phyloP scores from a whole-genome alignment of 805 yeast species.

The Zygotorulaspora danielsina region DNA sequence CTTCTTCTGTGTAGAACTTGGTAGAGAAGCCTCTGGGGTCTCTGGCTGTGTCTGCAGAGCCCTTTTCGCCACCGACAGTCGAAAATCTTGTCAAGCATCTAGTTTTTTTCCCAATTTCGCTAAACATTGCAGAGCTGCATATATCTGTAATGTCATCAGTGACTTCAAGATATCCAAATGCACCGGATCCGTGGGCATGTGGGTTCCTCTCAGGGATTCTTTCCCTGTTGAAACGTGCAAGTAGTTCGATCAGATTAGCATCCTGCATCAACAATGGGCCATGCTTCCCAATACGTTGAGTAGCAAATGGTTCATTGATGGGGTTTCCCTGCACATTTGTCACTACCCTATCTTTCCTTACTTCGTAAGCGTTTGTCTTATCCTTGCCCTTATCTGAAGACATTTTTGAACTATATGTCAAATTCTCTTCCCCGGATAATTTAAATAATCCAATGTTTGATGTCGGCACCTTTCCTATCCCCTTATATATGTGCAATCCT shows the following conservation, averaged over 20 bases:
- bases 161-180: slow-evolving; percentile 80
- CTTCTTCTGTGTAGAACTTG: slow-evolving; percentile 64
- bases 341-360: slow-evolving; percentile 45
- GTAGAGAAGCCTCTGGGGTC: slow-evolving; percentile 69
- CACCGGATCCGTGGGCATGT: slow-evolving; percentile 92
- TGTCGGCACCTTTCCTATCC: too few species aligned
- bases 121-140: slow-evolving; percentile 65
- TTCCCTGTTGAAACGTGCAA: slow-evolving; percentile 87
- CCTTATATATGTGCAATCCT: too few species aligned
- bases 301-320: slow-evolving; percentile 69
- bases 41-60: slow-evolving; percentile 61
- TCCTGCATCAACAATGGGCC: slow-evolving; percentile 84
- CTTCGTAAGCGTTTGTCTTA: slow-evolving; percentile 29
- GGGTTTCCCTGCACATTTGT: slow-evolving; percentile 76
- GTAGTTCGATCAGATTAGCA: slow-evolving; percentile 69
- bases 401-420: not conserved
- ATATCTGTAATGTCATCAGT: slow-evolving; percentile 79
- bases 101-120: slow-evolving; percentile 74
- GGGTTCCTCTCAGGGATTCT: slow-evolving; percentile 91
- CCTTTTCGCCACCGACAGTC: slow-evolving; percentile 67
- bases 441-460: too few species aligned
- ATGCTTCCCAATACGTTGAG: slow-evolving; percentile 67
- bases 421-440: too few species aligned
- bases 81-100: slow-evolving; percentile 67
- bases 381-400: slow-evolving; percentile 13